Conservation (phyloP, 163 green algal species). For the Chloroidium sp. region DNA sequence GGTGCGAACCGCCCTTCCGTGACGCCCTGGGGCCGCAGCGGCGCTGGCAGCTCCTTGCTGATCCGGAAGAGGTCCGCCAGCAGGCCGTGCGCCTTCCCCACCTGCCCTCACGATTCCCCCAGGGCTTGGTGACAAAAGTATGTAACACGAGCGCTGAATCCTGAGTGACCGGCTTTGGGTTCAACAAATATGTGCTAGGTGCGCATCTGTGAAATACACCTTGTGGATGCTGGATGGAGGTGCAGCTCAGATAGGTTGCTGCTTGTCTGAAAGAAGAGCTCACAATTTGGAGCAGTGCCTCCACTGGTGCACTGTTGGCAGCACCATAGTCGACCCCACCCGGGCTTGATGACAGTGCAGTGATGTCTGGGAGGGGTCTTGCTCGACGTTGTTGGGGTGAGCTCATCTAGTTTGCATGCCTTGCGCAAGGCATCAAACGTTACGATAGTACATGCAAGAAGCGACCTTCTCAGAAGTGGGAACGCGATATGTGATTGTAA, state of each 20-base stretch:
- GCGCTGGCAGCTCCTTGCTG: constrained; percentile 1
- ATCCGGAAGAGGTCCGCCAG: constrained; percentile 9
- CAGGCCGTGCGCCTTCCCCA: constrained; percentile 3
- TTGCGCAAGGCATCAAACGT: too few relatives aligned
- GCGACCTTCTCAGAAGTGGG: too few relatives aligned
- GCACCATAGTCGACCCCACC: neutral
- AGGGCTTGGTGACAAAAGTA: neutral
- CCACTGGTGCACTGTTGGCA: constrained; percentile 8
- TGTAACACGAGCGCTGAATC: too few relatives aligned
- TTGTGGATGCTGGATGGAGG: too few relatives aligned
- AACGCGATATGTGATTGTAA: too few relatives aligned
- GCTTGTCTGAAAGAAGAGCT: neutral
- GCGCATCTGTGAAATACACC: too few relatives aligned
- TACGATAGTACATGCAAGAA: too few relatives aligned
- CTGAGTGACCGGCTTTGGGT: too few relatives aligned
- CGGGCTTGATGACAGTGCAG: neutral
- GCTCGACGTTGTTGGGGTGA: too few relatives aligned
- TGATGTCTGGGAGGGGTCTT: neutral
- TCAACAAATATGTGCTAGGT: too few relatives aligned
- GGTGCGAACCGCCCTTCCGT: neutral
- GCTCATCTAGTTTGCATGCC: too few relatives aligned
- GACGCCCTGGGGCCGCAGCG: neutral
- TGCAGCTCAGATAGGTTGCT: too few relatives aligned
- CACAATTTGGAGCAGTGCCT: constrained; percentile 7
- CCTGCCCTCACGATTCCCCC: neutral